phyloP scores from a whole-genome alignment of 2,329 filamentous ascomycete genomes.

The Piedraia hortae region DNA sequence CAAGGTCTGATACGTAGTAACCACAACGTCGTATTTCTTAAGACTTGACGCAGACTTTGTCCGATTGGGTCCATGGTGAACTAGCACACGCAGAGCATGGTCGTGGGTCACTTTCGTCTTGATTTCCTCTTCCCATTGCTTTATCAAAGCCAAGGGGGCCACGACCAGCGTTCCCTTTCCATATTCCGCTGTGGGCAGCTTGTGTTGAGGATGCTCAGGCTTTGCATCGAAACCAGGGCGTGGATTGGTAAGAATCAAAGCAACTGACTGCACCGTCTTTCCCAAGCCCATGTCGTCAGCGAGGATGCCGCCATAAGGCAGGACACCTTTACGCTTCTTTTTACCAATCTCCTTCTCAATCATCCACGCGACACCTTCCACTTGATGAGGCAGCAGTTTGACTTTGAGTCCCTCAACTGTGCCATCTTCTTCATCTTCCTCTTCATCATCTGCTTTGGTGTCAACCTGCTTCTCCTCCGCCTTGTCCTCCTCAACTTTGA shows the following conservation, averaged over 20 bases:
- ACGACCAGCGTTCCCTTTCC: slow-evolving; percentile 71
- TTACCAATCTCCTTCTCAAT: slow-evolving; percentile 67
- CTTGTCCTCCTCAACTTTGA: slow-evolving; percentile 18
- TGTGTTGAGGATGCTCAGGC: slow-evolving; percentile 31
- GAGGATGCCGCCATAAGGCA: slow-evolving; percentile 79
- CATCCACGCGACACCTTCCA: slow-evolving; percentile 91
- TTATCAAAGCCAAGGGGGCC: slow-evolving; percentile 75
- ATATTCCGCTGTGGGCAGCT: slow-evolving; percentile 33
- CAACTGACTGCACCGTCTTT: slow-evolving; percentile 84
- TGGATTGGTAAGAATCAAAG: slow-evolving; percentile 59
- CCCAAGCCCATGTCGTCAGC: slow-evolving; percentile 94
- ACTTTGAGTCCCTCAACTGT: slow-evolving; percentile 60
- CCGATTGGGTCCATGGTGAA: slow-evolving; percentile 72
- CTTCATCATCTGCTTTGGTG: slow-evolving; percentile 12
- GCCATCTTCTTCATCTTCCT: slow-evolving; percentile 28
- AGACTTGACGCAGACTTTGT: slow-evolving; percentile 55
- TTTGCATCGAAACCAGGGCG: slow-evolving; percentile 23
- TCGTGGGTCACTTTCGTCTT: slow-evolving; percentile 46
- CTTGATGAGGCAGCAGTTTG: slow-evolving; percentile 72
- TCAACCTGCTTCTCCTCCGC: slow-evolving; percentile 20
- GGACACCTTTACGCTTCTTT: slow-evolving; percentile 46
- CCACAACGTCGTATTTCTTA: slow-evolving; percentile 71
- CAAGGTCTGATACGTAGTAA: slow-evolving; percentile 89
- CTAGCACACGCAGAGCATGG: slow-evolving; percentile 50
- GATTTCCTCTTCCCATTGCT: slow-evolving; percentile 91